Conservation (phyloP, 2,329 filamentous ascomycete genomes). For the Didymella segeticola region DNA sequence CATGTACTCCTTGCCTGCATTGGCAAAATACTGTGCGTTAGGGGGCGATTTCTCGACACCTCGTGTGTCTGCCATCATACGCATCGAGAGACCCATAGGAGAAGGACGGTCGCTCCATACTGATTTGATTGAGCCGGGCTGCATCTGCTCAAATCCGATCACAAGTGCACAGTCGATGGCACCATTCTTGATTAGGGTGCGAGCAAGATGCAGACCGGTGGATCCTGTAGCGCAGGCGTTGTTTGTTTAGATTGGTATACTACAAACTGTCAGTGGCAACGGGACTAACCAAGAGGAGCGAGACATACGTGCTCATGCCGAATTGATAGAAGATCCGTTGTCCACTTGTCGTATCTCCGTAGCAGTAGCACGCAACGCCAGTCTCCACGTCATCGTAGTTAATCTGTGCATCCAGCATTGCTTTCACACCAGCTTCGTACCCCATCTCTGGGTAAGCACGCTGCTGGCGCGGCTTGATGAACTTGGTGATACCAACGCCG, state of each 20-base stretch:
- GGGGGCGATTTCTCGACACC: conserved; percentile 80
- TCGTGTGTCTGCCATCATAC: conserved; percentile 83
- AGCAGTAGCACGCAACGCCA: conserved; percentile 93
- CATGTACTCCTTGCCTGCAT: conserved; percentile 91
- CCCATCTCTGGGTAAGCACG: conserved; percentile 93
- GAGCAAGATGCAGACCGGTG: conserved; percentile 82
- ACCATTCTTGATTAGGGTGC: conserved; percentile 77
- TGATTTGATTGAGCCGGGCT: conserved; percentile 78
- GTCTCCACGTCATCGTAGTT: conserved; percentile 96
- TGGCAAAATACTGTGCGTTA: conserved; percentile 92
- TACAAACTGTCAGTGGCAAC: conserved; percentile 40
- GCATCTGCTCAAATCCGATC: conserved; percentile 98
- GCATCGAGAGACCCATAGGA: conserved; percentile 73
- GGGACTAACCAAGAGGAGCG: neutral
- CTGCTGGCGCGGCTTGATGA: conserved; percentile 93
- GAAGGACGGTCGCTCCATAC: conserved; percentile 83
- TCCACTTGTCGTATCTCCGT: conserved; percentile 91
- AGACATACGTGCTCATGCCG: conserved; percentile 73
- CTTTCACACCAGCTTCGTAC: conserved; percentile 89
- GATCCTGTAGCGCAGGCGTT: conserved; percentile 96
- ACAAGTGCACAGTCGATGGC: conserved; percentile 87
- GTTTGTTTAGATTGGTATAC: conserved; percentile 94
- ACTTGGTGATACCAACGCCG: conserved; percentile 97
- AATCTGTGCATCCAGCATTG: conserved; percentile 81
- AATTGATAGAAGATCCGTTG: conserved; percentile 98